Evolutionary conservation across 2,329 filamentous ascomycete genomes (phyloP).

Genomic region (Diaporthe citriasiana): DNA sequence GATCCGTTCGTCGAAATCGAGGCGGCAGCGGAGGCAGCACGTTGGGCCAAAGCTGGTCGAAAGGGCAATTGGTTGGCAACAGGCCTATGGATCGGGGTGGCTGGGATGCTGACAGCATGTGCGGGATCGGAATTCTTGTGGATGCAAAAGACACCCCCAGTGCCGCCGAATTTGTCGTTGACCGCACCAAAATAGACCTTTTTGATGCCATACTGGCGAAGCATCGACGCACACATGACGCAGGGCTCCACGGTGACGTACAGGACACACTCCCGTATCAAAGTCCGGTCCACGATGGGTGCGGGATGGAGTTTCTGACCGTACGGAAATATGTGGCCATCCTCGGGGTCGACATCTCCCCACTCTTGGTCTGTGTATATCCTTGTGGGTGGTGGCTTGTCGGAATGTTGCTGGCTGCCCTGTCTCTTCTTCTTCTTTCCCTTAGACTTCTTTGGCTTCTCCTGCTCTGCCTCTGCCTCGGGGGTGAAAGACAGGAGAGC

Average conservation of each 20-base stretch:
- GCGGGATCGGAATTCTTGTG: slow-evolving; percentile 72
- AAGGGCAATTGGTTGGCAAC: slow-evolving; percentile 37
- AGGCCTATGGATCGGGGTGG: slow-evolving; percentile 49
- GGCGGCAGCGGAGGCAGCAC: slow-evolving; percentile 39
- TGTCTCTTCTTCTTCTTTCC: slow-evolving; percentile 34
- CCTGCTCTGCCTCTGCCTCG: slow-evolving; percentile 48
- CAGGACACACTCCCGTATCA: slow-evolving; percentile 80
- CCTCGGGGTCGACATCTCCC: slow-evolving; percentile 67
- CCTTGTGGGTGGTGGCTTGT: slow-evolving; percentile 11
- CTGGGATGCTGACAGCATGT: slow-evolving; percentile 43
- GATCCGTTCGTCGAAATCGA: slow-evolving; percentile 38
- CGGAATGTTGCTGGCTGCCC: slow-evolving; percentile 47
- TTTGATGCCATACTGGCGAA: slow-evolving; percentile 89
- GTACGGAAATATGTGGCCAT: slow-evolving; percentile 72
- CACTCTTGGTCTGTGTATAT: slow-evolving; percentile 57
- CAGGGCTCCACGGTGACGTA: slow-evolving; percentile 99
- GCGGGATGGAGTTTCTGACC: slow-evolving; percentile 70
- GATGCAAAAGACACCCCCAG: slow-evolving; percentile 91
- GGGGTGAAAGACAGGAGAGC: slow-evolving; percentile 64
- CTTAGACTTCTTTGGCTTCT: slow-evolving; percentile 42
- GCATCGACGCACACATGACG: slow-evolving; percentile 96
- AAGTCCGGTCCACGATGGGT: slow-evolving; percentile 72
- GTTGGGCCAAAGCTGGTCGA: slow-evolving; percentile 39
- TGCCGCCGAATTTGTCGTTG: slow-evolving; percentile 97
- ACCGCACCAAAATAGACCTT: slow-evolving; percentile 95